Evolutionary conservation across 2,329 filamentous ascomycete genomes (phyloP).

Genomic region (Trichoderma endophyticum): DNA sequence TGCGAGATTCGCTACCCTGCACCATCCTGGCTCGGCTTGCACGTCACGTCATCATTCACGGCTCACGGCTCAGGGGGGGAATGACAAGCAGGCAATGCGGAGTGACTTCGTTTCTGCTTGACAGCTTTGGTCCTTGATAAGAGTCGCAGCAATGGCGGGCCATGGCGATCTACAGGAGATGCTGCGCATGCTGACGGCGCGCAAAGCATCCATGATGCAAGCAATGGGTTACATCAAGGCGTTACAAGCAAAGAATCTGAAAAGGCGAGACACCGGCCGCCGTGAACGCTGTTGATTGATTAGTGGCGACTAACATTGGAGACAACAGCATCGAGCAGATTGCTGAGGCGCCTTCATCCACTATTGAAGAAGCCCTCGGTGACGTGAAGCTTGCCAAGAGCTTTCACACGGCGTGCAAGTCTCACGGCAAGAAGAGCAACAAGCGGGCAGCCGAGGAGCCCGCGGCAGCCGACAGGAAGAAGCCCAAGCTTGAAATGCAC

Average conservation of each 20-base stretch:
- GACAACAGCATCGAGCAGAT: conserved; percentile 53
- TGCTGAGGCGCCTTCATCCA: conserved; percentile 45
- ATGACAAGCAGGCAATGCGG: not conserved
- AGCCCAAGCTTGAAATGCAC: conserved; percentile 33
- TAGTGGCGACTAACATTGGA: not conserved
- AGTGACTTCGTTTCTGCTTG: not conserved
- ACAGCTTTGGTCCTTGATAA: not conserved
- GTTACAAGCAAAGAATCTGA: conserved; percentile 52
- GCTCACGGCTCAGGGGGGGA: not conserved
- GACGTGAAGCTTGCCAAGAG: conserved; percentile 50
- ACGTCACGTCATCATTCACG: conserved; percentile 10
- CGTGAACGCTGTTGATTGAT: not conserved
- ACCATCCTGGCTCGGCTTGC: not conserved
- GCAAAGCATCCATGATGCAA: conserved; percentile 57
- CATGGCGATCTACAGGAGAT: conserved; percentile 61
- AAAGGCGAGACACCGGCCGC: conserved; percentile 45
- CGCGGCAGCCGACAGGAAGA: conserved; percentile 28
- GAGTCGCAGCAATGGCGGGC: conserved; percentile 44
- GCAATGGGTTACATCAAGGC: conserved; percentile 58
- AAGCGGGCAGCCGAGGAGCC: conserved; percentile 31
- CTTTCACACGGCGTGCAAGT: conserved; percentile 54
- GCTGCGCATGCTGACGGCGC: conserved; percentile 56
- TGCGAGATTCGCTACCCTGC: conserved; percentile 8
- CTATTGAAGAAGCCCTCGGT: conserved; percentile 45
- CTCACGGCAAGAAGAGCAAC: conserved; percentile 42